Conservation (phyloP, 331 rosid genomes). For the Quercus tomentella region DNA sequence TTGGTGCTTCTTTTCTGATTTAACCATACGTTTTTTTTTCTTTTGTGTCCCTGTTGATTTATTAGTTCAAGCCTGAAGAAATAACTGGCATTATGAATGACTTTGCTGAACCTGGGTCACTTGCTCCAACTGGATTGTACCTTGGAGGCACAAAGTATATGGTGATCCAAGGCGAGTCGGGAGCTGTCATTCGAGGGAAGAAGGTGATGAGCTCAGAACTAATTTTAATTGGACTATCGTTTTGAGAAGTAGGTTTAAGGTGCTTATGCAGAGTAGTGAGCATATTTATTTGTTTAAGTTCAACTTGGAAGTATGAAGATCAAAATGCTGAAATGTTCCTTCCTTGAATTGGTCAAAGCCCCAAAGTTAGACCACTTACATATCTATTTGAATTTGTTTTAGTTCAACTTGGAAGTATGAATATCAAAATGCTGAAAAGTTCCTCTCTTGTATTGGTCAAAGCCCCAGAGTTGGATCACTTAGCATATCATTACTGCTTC, state of each 20-base stretch:
- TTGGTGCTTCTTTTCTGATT: background rate
- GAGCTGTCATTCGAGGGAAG: slow-evolving; percentile 94
- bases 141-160: slow-evolving; percentile 86
- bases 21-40: slow-evolving; percentile 10
- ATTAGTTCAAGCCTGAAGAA: slow-evolving; percentile 83
- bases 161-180: slow-evolving; percentile 96
- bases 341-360: background rate
- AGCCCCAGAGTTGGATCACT: background rate
- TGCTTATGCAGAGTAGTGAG: background rate
- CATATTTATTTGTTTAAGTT: background rate
- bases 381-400: background rate
- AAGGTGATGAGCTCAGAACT: slow-evolving; percentile 41
- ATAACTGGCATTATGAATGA: slow-evolving; percentile 57
- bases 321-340: background rate
- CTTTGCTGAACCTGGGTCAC: slow-evolving; percentile 75
- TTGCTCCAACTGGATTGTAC: slow-evolving; percentile 94
- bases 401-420: background rate
- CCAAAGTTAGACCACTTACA: background rate
- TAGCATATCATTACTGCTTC: background rate
- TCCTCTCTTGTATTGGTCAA: background rate
- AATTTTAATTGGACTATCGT: background rate
- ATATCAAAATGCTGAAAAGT: background rate
- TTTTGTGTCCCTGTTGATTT: slow-evolving; percentile 4
- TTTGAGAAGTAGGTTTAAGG: background rate
- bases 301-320: background rate